Evolutionary conservation across 2,329 filamentous ascomycete species (phyloP), one percentile per base, ranked within the genome.

Genomic region (Didymosphaeria variabile): DNA sequence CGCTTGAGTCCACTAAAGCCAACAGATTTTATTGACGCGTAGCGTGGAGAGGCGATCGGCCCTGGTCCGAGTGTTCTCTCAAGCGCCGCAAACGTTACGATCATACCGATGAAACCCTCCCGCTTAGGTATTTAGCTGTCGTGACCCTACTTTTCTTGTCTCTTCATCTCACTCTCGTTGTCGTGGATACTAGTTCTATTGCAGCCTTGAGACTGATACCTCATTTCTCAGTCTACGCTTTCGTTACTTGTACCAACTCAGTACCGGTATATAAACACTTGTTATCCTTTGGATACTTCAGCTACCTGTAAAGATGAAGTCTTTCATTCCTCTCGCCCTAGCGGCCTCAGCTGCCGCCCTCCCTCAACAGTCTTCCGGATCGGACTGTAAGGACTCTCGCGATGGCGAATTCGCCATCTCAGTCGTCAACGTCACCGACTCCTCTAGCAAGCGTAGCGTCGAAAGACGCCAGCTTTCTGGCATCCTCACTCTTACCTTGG

Each of bases 401-500:
- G 67, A 79, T n/a, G 87, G 87, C 51, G 75, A 76, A 23, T 91
- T 91, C 68, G 79, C 88, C 76, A 84, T 91, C 67, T 83, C 85
- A 53, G 83, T 88, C 58, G 80, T 85, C 74, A 81, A 76, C 60
- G 81, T 69, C 66, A 82, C 80, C 54, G 53, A 55, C 13, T 56
- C 59, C 31, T 50, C 60, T 21, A 60, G 63, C 19, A 77, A 73
- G 69, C 72, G 73, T 26, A 64, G 63, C 36, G 61, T 75, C 49
- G 64, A 65, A 55, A 61, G 59, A 44, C 74, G 74, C 42, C 74
- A 76, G 65, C 68, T 71, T 45, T 56, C 68, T 55, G 73, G 73
- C 5, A 80, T 85, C 40, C 84, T 95, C 19, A 85, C 86, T 19
- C 75, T 92, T 61, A 86, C 80, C 12, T 86, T 96, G 47, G 68